Evolutionary conservation across 108 stramenopile species (phyloP), one percentile per base, ranked within the genome.

Genomic region (Tribonema minus): DNA sequence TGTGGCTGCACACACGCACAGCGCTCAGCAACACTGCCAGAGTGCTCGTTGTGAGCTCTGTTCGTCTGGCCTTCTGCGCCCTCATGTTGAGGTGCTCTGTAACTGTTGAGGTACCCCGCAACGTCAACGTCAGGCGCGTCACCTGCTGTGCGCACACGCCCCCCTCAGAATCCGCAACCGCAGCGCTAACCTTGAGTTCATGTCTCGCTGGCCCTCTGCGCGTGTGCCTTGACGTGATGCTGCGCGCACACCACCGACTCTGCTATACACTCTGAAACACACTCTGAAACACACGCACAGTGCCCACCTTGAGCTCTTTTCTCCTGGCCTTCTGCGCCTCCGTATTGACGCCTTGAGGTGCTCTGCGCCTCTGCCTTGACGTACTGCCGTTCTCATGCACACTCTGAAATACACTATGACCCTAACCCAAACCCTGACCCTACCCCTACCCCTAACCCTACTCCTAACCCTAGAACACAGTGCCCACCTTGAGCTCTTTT

Each of bases 81-180:
- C 58, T 37, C 12, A 37, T 77, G n/a, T 77, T 67, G 32, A 77
- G 58, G 54, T 77, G 68, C 33, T 77, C 76, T n/a, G n/a, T n/a
- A n/a, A n/a, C n/a, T n/a, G n/a, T n/a, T n/a, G n/a, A n/a, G n/a
- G n/a, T n/a, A n/a, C n/a, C n/a, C n/a, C n/a, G n/a, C n/a, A n/a
- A n/a, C n/a, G n/a, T n/a, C n/a, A n/a, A n/a, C n/a, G n/a, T n/a
- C n/a, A n/a, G n/a, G n/a, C n/a, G n/a, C n/a, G n/a, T n/a, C n/a
- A n/a, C n/a, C n/a, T n/a, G n/a, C n/a, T n/a, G n/a, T n/a, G n/a
- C n/a, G n/a, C n/a, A n/a, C n/a, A n/a, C n/a, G n/a, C n/a, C n/a
- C n/a, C n/a, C n/a, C n/a, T n/a, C n/a, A n/a, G n/a, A n/a, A n/a
- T n/a, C n/a, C n/a, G n/a, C n/a, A n/a, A n/a, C n/a, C n/a, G n/a